These are phyloP conservation scores for Globisporangium takayamanum DNA, from an alignment of 352 stramenopile species.

Conservation along the genomic window DNA sequence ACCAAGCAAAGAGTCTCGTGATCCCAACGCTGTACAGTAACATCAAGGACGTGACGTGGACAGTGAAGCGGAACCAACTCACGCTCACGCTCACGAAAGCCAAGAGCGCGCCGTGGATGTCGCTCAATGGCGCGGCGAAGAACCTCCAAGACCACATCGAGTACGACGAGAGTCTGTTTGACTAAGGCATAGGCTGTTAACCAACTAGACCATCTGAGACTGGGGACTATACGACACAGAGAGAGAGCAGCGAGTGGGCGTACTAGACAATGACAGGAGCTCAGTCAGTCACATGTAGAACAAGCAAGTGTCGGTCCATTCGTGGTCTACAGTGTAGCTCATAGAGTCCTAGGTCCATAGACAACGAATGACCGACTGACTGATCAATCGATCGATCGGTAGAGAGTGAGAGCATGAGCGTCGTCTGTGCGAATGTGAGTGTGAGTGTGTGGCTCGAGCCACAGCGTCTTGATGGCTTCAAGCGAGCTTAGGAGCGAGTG, in stretches of 20 bases:
- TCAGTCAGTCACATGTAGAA: neutral
- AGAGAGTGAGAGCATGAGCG: neutral
- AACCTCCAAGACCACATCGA: slow-evolving; percentile 82
- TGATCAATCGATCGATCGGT: too few relatives aligned
- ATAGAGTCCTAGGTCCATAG: too few relatives aligned
- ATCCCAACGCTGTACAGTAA: slow-evolving; percentile 65
- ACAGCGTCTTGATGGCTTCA: neutral
- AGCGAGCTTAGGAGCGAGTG: neutral
- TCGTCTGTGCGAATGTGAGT: too few relatives aligned
- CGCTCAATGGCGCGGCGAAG: slow-evolving; percentile 76
- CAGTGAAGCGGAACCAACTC: slow-evolving; percentile 48
- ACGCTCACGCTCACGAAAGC: slow-evolving; percentile 68
- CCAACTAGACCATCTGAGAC: too few relatives aligned
- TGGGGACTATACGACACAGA: neutral
- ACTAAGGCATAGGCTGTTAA: slow-evolving; percentile 16
- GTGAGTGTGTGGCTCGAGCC: too few relatives aligned
- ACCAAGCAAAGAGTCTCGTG: slow-evolving; percentile 54
- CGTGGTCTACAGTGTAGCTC: too few relatives aligned
- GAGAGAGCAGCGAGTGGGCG: neutral
- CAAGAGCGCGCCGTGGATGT: slow-evolving; percentile 52
- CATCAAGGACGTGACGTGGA: slow-evolving; percentile 63
- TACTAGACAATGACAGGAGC: neutral
- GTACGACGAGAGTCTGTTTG: slow-evolving; percentile 79
- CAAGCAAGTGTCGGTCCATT: too few relatives aligned
- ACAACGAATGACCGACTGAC: too few relatives aligned